Base-by-base conservation (phyloP, 2,329 filamentous ascomycete species). In the Penicillium sp. region DNA sequence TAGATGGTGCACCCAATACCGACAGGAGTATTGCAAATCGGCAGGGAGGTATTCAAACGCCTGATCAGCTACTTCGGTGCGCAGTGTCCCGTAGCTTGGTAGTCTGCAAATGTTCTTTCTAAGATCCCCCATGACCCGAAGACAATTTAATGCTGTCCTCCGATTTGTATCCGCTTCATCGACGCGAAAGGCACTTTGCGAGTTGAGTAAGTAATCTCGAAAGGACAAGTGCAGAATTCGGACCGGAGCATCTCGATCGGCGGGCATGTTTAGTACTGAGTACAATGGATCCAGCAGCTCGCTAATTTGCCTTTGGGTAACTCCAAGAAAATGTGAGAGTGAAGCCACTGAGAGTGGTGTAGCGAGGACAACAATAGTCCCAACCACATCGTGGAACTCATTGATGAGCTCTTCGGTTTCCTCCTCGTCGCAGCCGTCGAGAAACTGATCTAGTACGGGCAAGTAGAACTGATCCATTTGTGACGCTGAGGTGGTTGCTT, bases 391-490 rank as follows among this genome's bases (percentile, higher is more conserved):
- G 4, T 18, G 42, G 31, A 16, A 44, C 4, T 44, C 42, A 5
- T 7, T 13, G 8, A 44, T 9, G 5, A 44, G 27, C 24, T 43
- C 13, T n/a, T n/a, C 14, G 13, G 14, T n/a, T 21, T 43, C 10
- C 57, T n/a, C 14, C 13, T 59, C 31, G n/a, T 61, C 42, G 34
- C 59, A 45, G 7, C 21, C 22, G 9, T 7, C 18, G 9, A 66
- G 16, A 13, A 66, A 59, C 50, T 49, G 60, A 5, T 58, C 57
- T 5, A 69, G 56, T 5, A 71, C 48, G 0, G 61, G 59, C 13
- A 59, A 22, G 43, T 72, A 71, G 8, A 27, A 27, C 8, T 27
- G 24, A 27, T 27, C 24, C 24, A 27, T 27, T 4, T 27, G 24
- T 5, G 24, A 6, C 8, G 24, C 24, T 4, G 24, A 27, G 3